Base-by-base conservation (phyloP, 2,329 filamentous ascomycete genomes). In the Karstenula rhodostoma region DNA sequence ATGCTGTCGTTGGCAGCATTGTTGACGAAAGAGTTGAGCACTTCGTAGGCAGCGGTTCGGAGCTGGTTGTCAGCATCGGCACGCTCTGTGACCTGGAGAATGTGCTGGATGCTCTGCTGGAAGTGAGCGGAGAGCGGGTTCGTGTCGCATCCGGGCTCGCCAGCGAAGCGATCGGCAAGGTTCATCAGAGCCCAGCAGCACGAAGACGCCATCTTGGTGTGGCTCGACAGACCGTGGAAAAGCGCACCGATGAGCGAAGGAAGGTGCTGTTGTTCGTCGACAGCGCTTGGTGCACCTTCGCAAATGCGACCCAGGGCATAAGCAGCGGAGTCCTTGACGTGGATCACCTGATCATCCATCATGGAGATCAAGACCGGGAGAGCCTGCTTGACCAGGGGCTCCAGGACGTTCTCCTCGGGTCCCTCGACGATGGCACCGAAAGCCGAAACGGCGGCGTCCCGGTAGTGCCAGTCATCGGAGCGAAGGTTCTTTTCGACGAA, bases 101-200 rank as follows among this genome's bases (percentile, higher is more conserved):
- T 85, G 62, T 92, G 93, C 73, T 88, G 88, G 61, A 98, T 90
- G 76, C 94, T 97, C 72, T 94, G 88, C 80, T 97, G 90, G 83
- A 99, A 99, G 81, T 97, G 93, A 64, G 90, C 88, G 2, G 94
- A 96, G 52, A 99, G 84, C 46, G 93, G 86, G 81, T 98, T 99
- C 51, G 84, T 84, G 71, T 90, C 84, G 62, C 89, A 90, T 52
- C 92, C 92, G 58, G 89, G 86, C 57, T 97, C 94, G 59, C 93
- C 93, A 32, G 93, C 92, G 77, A 98, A 99, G 63, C 94, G 90
- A 77, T 99, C 95, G 12, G 95, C 94, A 75, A 99, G 83, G 81
- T 98, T 99, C 92, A 99, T 98, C 68, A 99, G 83, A 33, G 95
- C 94, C 95, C 96, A 97, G 83, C 95, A 99, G 88, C 95, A 98